A percentile compares a stretch with the other conserved stretches of the same genome.
Conservation (phyloP, 768 basidiomycete genomes). For the Psilocybe subaeruginosa region DNA sequence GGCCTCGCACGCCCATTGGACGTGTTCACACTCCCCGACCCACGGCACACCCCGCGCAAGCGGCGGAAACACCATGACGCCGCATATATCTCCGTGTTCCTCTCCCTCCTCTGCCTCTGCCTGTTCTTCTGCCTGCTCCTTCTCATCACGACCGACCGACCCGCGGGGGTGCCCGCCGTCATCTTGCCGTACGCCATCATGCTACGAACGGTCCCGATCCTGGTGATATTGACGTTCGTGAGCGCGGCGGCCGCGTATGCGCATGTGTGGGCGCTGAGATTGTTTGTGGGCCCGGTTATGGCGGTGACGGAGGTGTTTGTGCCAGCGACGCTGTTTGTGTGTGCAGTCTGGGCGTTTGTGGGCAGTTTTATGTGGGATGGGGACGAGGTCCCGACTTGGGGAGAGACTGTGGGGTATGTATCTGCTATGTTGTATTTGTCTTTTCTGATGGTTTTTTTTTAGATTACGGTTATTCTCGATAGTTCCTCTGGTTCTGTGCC, state of each 20-base stretch:
- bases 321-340: slow-evolving; percentile 73
- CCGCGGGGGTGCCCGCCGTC: slow-evolving; percentile 36
- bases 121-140: slow-evolving; percentile 66
- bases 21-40: slow-evolving; percentile 79
- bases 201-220: slow-evolving; percentile 76
- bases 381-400: slow-evolving; percentile 69
- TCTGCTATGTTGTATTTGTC: slow-evolving; percentile 25
- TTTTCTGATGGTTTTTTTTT: slow-evolving; percentile 10
- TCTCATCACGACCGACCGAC: slow-evolving; percentile 58
- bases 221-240: slow-evolving; percentile 70
- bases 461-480: slow-evolving; percentile 80
- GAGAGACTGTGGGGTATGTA: slow-evolving; percentile 73
- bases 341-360: slow-evolving; percentile 79
- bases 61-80: slow-evolving; percentile 78
- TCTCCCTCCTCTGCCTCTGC: slow-evolving; percentile 58
- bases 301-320: slow-evolving; percentile 76
- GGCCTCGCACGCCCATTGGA: slow-evolving; percentile 64
- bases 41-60: slow-evolving; percentile 62
- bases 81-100: slow-evolving; percentile 72
- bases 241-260: slow-evolving; percentile 74
- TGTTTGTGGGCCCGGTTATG: slow-evolving; percentile 87
- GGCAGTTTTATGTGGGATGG: slow-evolving; percentile 72
- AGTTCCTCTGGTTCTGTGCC: slow-evolving; percentile 69
- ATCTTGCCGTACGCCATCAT: slow-evolving; percentile 69
- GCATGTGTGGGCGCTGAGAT: slow-evolving; percentile 74